Evolutionary conservation across 495 filamentous ascomycete genomes (phyloP).

Genomic region (Neurospora sp.): DNA sequence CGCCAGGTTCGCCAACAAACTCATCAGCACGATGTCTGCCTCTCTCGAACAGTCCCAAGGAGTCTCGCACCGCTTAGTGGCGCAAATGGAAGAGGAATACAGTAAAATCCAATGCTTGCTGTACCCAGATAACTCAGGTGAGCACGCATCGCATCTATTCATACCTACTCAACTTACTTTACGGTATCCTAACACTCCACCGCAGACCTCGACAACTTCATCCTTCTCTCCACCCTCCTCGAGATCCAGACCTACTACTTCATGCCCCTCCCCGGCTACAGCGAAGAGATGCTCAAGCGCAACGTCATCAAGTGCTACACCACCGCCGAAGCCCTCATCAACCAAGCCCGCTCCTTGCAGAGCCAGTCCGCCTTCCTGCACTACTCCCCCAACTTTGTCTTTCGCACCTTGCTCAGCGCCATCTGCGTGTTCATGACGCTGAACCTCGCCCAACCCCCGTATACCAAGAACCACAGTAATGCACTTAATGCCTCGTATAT

Average conservation of each 20-base stretch:
- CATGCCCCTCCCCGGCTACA: conserved; percentile 27
- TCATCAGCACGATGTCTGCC: conserved; percentile 29
- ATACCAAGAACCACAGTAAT: not conserved
- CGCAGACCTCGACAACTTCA: conserved; percentile 30
- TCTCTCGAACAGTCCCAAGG: conserved; percentile 31
- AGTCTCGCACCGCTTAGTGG: conserved; percentile 28
- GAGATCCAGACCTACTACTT: conserved; percentile 39
- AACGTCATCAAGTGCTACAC: conserved; percentile 30
- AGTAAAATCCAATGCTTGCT: conserved; percentile 27
- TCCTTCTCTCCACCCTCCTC: conserved; percentile 28
- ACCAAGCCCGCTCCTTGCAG: conserved; percentile 20
- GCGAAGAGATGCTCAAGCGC: conserved; percentile 26
- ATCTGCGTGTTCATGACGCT: conserved; percentile 30
- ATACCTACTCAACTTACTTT: not conserved
- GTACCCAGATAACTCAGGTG: conserved; percentile 32
- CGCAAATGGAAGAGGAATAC: conserved; percentile 34
- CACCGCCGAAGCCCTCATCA: conserved; percentile 28
- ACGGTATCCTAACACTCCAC: not conserved
- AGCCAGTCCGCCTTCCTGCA: conserved; percentile 21
- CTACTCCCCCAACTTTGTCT: conserved; percentile 32
- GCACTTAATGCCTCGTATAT: not conserved
- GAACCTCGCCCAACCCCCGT: conserved; percentile 9
- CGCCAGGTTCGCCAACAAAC: conserved; percentile 28
- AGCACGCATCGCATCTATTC: not conserved
- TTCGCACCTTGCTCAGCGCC: conserved; percentile 26